Base-by-base conservation (phyloP, 345 rosid species). In the Gossypium raimondii region DNA sequence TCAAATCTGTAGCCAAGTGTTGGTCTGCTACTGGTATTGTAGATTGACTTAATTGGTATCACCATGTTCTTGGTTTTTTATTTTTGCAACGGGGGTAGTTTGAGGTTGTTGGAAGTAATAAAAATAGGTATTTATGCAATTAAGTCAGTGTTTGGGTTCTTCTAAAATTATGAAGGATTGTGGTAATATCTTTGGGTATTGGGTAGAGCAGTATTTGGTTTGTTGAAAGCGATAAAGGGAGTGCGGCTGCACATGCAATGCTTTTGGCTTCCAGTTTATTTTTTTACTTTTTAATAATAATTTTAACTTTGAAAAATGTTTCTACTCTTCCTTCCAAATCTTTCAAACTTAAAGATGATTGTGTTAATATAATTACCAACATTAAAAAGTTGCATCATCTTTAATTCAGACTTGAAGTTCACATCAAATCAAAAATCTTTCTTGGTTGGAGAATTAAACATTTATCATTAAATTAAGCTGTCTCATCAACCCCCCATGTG, bases 401-500 rank as follows among this genome's bases (percentile, higher is more conserved):
- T 29, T 34, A 34, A 34, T 4, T 34, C 38, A 16, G 77, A 68
- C 78, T 45, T 78, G 34, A 7, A 22, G 22, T 3, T 59, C 55
- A 9, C 17, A 75, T 44, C 71, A 67, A 62, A 73, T 73, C 61
- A 14, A 68, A 24, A 68, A 24, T 50, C 58, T 48, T 68, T 17
- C 10, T 24, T 43, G 7, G 51, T 43, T 65, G 2, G 51, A 43
- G 27, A 65, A 48, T 9, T 68, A 18, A 14, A 20, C 69, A 25
- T 43, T 17, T 41, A 6, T 58, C 65, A 24, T 11, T 66, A 2
- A 12, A 18, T 60, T 13, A 16, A 13, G 29, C 4, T 9, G 25
- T 62, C 29, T n/a, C 50, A 8, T 57, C 63, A 44, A 62, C 48
- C n/a, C 63, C 38, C 50, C 81, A 80, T 80, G 77, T 75, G 76